phyloP scores from a whole-genome alignment of 83 land plant species.

The Picea mariana region DNA sequence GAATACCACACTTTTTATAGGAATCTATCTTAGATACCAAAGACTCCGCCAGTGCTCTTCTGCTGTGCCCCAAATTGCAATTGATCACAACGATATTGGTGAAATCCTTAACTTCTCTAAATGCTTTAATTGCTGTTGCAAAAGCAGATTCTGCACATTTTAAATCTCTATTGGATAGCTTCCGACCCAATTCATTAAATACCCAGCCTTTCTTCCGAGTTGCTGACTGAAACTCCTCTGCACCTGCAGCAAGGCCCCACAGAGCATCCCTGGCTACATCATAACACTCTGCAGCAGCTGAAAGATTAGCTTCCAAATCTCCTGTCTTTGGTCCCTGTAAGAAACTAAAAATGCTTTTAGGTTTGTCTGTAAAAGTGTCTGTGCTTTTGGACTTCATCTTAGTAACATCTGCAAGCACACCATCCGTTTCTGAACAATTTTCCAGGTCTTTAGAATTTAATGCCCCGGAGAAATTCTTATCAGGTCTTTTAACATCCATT shows the following conservation, averaged over 20 bases:
- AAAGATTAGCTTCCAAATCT: conserved; percentile 53
- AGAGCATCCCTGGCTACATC: conserved; percentile 70
- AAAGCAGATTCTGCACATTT: too few relatives aligned
- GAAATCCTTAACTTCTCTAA: too few relatives aligned
- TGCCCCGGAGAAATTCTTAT: background rate
- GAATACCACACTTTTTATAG: too few relatives aligned
- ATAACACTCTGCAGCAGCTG: conserved; percentile 74
- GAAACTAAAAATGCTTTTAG: conserved; percentile 74
- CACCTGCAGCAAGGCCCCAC: conserved; percentile 27
- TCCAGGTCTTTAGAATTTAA: background rate
- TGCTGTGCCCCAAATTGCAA: too few relatives aligned
- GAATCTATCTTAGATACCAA: too few relatives aligned
- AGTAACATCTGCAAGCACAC: background rate
- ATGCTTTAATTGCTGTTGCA: too few relatives aligned
- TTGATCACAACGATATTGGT: too few relatives aligned
- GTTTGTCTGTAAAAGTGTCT: conserved; percentile 27
- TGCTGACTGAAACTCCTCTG: conserved; percentile 50
- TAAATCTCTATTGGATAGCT: too few relatives aligned
- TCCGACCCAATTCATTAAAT: conserved; percentile 90
- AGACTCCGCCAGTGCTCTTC: too few relatives aligned
- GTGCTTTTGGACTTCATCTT: background rate
- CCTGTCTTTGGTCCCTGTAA: conserved; percentile 43
- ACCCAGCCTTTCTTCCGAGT: conserved; percentile 91
- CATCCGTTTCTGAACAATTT: background rate
- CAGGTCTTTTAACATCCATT: background rate